Evolutionary conservation across 129 eudicot species (phyloP), one percentile per base, ranked within the genome.

Genomic region (Pulicaria dysenterica): DNA sequence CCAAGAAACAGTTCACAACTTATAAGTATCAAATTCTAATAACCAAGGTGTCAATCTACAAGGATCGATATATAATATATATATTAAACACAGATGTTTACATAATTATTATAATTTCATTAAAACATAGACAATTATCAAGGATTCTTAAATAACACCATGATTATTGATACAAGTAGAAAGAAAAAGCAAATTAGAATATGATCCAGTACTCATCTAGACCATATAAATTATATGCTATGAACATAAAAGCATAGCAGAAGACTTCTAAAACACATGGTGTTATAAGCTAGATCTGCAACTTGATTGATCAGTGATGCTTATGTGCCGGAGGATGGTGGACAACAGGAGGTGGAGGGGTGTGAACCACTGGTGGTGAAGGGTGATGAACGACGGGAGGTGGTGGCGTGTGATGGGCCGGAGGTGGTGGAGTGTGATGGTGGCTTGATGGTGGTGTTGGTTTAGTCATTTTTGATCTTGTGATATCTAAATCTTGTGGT

Each of bases 401-500:
- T 16, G 79, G 73, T 64, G 79, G 72, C 5, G 73, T 45, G 48
- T 74, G 79, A 19, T 64, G 57, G 45, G 42, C 53, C 3, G 79
- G 73, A 3, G 79, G 57, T 14, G 69, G 69, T 64, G 72, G 71
- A 4, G 71, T 55, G 55, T 53, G 55, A 65, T 63, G 72, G 17
- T 64, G 72, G 47, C 70, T 19, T 72, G 70, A 60, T 71, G 71
- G 78, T 40, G 72, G 78, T 9, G 78, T 50, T 62, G 71, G 79
- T 65, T 74, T 74, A 37, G 79, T 74, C 79, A 74, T 73, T 11
- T 59, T 72, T 39, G 3, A 24, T 14, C 59, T 73, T n/a, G 53
- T 59, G 41, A 1, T 34, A 14, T 46, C 24, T 50, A 6, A 41
- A 44, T 40, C 42, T 39, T 38, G 49, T 44, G 56, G 40, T 43